Base-by-base conservation (phyloP, 1,284 basidiomycete species). In the Moesziomyces antarcticus region DNA sequence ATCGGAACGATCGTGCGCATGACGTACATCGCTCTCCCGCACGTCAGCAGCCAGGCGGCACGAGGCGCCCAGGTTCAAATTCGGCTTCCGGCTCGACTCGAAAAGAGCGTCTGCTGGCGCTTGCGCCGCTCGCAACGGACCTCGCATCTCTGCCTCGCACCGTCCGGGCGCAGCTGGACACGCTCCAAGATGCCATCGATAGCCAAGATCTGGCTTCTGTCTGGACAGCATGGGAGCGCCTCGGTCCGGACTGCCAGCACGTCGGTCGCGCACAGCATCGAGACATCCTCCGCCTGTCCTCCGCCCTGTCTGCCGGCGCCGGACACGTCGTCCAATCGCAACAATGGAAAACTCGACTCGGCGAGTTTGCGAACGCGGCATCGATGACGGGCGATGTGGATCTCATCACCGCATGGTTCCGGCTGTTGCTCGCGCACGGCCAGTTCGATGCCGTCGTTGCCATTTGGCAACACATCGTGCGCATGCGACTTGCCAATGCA, bases 391-490 rank as follows among this genome's bases (percentile, higher is more conserved):
- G 70, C 1, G 60, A 73, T 16, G 59, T 67, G 5, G 50, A 64
- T 7, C 27, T 67, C 8, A 58, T 55, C 22, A 42, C 6, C 16
- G 49, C 33, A 16, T 67, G 59, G 56, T 60, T 73, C 46, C 47
- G 46, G 18, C 16, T 57, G 10, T 53, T 73, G 8, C 20, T 64
- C 5, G 42, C 45, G 30, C 52, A 52, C 14, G 50, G 40, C 24
- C 64, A 67, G 46, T 11, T 44, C 11, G 44, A 63, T 5, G 40
- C 49, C 4, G 56, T 73, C 14, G 40, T 64, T 27, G 18, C 2
- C 1, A 60, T 73, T 20, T 73, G 70, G 70, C 35, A 73, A 27
- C 43, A 49, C 0, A 45, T 73, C n/a, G 56, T 73, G 22, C 30
- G 24, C 33, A 10, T 27, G 30, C 43, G 58, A 13, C 44, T 66